These are phyloP conservation scores for Backusella westeae DNA, from an alignment of 192 early-diverging fungal genomes.

Conservation along the genomic window DNA sequence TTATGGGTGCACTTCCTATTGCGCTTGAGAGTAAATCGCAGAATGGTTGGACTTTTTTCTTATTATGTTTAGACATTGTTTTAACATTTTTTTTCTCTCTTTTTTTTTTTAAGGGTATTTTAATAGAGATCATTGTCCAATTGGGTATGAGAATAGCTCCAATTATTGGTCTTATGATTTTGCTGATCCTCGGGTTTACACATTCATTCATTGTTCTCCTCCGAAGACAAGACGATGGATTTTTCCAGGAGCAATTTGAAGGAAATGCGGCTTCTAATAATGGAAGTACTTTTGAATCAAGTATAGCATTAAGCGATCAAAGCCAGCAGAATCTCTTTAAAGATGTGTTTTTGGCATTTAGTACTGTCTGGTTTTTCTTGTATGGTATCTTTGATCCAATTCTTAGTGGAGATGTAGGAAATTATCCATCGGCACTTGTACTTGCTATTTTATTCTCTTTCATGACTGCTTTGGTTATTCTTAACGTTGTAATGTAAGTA, in stretches of 20 bases:
- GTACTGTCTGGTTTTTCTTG: not conserved
- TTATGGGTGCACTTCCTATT: constrained; percentile 12
- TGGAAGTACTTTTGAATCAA: not conserved
- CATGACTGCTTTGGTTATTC: not conserved
- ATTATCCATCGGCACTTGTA: not conserved
- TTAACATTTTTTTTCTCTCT: not conserved
- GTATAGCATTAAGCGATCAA: not conserved
- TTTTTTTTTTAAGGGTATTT: not conserved
- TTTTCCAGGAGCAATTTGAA: not conserved
- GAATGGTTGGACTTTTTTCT: not conserved
- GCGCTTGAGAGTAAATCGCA: not conserved
- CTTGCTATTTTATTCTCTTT: constrained; percentile 12
- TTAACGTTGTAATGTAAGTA: not conserved
- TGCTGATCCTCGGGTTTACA: too few species aligned
- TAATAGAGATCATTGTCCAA: constrained; percentile 5
- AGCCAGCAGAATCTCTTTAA: not conserved
- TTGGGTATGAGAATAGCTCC: not conserved
- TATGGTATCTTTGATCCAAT: constrained; percentile 14
- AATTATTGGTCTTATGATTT: not conserved
- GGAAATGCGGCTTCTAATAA: not conserved
- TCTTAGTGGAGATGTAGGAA: not conserved
- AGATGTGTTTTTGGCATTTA: not conserved
- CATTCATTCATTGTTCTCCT: too few species aligned
- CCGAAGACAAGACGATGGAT: not conserved
- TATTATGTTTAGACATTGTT: too few species aligned